Evolutionary conservation across 371 early-diverging fungal genomes (phyloP).

Genomic region (Blakeslea trispora): DNA sequence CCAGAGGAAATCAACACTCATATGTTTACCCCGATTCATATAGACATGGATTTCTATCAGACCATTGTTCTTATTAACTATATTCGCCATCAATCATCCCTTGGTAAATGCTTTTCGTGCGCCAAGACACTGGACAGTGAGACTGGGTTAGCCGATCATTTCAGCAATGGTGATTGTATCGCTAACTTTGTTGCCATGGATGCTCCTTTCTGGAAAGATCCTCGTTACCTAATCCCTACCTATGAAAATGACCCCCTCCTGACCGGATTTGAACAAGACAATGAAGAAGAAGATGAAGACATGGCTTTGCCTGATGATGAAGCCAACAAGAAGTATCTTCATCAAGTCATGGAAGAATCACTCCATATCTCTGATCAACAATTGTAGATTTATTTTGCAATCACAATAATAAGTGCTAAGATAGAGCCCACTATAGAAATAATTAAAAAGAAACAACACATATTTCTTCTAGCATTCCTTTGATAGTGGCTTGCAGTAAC

Average conservation of each 20-base stretch:
- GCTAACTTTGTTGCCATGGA: conserved; percentile 50
- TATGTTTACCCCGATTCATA: not conserved
- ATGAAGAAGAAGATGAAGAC: conserved; percentile 47
- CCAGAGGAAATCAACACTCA: not conserved
- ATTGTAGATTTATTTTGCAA: conserved; percentile 38
- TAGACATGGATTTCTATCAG: conserved; percentile 81
- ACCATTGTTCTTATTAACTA: conserved; percentile 86
- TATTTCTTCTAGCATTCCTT: conserved; percentile 74
- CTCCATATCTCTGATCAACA: conserved; percentile 18
- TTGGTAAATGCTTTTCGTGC: conserved; percentile 76
- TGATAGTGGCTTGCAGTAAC: conserved; percentile 80
- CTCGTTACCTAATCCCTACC: conserved; percentile 75
- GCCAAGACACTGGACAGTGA: conserved; percentile 49
- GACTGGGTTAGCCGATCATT: conserved; percentile 52
- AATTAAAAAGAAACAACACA: conserved; percentile 80
- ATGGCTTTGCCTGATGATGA: conserved; percentile 29
- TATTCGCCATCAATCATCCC: conserved; percentile 75
- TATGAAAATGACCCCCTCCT: conserved; percentile 89
- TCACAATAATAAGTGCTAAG: conserved; percentile 51
- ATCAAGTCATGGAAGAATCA: conserved; percentile 28
- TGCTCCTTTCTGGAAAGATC: conserved; percentile 75
- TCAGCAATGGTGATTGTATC: conserved; percentile 53
- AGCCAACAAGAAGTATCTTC: conserved; percentile 38
- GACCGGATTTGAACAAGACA: conserved; percentile 70
- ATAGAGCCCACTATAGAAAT: conserved; percentile 65